Conservation (phyloP, 257 asterid species). For the Ajuga chamaepitys region DNA sequence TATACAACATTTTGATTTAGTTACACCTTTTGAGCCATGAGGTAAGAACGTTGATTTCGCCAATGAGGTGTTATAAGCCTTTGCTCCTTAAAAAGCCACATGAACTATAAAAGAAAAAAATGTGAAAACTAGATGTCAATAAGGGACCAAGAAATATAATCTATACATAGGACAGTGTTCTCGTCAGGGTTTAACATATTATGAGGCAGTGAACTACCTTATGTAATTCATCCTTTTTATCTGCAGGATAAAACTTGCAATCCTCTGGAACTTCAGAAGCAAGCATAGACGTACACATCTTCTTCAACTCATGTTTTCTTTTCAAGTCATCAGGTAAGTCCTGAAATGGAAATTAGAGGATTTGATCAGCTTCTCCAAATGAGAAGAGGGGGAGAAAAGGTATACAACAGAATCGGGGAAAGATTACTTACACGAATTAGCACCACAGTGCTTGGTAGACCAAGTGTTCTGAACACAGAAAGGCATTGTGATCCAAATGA, state of each 20-base stretch:
- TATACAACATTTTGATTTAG: background rate
- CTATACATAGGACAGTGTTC: background rate
- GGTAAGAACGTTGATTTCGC: slow-evolving; percentile 75
- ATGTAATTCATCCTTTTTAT: slow-evolving; percentile 74
- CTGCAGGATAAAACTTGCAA: slow-evolving; percentile 84
- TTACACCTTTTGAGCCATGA: slow-evolving; percentile 80
- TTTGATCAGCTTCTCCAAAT: background rate
- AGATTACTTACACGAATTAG: slow-evolving; percentile 67
- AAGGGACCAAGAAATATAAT: background rate
- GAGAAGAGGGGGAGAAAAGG: background rate
- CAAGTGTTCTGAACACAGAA: slow-evolving; percentile 80
- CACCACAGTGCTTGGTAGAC: slow-evolving; percentile 90
- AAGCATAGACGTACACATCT: slow-evolving; percentile 51
- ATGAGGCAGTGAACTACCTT: slow-evolving; percentile 48
- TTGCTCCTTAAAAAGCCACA: slow-evolving; percentile 82
- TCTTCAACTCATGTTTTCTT: slow-evolving; percentile 61
- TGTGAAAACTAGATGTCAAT: too few species aligned
- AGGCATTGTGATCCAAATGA: slow-evolving; percentile 89
- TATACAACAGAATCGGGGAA: background rate
- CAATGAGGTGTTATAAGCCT: slow-evolving; percentile 77
- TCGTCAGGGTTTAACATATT: background rate
- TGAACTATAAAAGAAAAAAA: slow-evolving; percentile 44
- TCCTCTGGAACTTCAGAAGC: slow-evolving; percentile 92
- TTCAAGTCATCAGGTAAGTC: slow-evolving; percentile 68
- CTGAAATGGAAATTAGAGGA: slow-evolving; percentile 30